Conservation (phyloP, 2,329 filamentous ascomycete genomes). For the Colletotrichum sp. region DNA sequence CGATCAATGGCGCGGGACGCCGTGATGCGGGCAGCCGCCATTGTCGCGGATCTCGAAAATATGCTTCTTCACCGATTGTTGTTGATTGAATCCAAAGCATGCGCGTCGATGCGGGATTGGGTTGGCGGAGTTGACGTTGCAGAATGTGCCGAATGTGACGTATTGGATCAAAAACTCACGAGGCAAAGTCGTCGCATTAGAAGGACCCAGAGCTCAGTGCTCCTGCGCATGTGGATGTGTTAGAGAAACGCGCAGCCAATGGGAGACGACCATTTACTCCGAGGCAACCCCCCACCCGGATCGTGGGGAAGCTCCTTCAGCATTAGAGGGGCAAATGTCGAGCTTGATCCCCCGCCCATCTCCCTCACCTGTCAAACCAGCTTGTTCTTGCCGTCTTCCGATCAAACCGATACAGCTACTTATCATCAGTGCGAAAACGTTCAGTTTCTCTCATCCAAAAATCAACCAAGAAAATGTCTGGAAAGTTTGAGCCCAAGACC, state of each 20-base stretch:
- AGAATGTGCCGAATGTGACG: background rate
- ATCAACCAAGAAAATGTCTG: constrained; percentile 51
- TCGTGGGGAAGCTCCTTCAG: constrained; percentile 18
- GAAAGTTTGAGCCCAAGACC: constrained; percentile 79
- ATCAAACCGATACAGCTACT: background rate
- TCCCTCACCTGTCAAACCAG: background rate
- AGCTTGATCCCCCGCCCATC: constrained; percentile 15
- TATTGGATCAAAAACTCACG: background rate
- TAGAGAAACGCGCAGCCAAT: background rate
- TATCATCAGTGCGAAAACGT: background rate
- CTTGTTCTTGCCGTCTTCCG: background rate
- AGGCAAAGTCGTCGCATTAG: background rate
- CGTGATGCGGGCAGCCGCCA: constrained; percentile 17
- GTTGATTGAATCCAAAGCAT: background rate
- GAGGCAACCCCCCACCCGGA: constrained; percentile 10
- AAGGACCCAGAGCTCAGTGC: background rate
- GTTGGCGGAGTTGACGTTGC: background rate
- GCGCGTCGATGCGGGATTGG: background rate
- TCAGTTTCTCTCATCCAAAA: background rate
- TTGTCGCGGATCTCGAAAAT: background rate
- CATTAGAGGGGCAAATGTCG: constrained; percentile 15
- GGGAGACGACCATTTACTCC: background rate
- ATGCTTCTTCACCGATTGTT: background rate
- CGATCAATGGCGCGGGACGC: constrained; percentile 3
- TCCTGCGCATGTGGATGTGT: constrained; percentile 13